Percentiles rank a stretch among this genome's conserved stretches.
phyloP scores from a whole-genome alignment of 1,139 yeast genomes.

The Yamadazyma blattariae region DNA sequence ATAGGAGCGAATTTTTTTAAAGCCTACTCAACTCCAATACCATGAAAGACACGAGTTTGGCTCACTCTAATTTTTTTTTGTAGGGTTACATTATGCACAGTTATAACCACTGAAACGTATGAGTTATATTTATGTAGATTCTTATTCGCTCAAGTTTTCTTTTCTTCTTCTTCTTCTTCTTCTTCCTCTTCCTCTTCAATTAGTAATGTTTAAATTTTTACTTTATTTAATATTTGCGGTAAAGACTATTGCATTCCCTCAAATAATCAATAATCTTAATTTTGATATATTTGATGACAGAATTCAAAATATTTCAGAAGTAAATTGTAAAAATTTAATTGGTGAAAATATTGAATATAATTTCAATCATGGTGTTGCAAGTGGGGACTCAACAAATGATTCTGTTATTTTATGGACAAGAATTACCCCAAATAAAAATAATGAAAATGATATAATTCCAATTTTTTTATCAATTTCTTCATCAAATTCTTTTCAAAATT shows the following conservation, averaged over 20 bases:
- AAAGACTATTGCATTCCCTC: background rate
- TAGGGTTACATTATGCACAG: too few species aligned
- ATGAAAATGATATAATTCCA: background rate
- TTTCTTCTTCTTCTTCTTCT: too few species aligned
- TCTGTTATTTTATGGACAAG: constrained; percentile 1
- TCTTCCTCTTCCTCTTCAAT: too few species aligned
- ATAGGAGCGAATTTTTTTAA: too few species aligned
- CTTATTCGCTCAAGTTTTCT: too few species aligned
- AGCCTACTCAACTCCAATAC: too few species aligned
- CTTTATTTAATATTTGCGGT: too few species aligned
- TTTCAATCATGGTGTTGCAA: constrained; percentile 1
- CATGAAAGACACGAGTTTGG: too few species aligned
- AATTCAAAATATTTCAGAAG: background rate
- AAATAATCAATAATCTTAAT: constrained; percentile 1
- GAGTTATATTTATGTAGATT: too few species aligned
- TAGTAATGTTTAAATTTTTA: too few species aligned
- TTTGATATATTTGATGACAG: background rate
- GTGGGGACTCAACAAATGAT: constrained; percentile 2
- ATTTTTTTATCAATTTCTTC: constrained; percentile 1
- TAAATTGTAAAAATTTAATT: background rate
- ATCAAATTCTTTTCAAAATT: background rate
- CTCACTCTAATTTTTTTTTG: too few species aligned
- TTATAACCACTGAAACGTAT: too few species aligned
- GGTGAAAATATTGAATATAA: background rate
- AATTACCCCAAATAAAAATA: background rate